These are phyloP conservation scores for Colletotrichum sp. DNA, from an alignment of 2,329 filamentous ascomycete species.

Conservation along the genomic window DNA sequence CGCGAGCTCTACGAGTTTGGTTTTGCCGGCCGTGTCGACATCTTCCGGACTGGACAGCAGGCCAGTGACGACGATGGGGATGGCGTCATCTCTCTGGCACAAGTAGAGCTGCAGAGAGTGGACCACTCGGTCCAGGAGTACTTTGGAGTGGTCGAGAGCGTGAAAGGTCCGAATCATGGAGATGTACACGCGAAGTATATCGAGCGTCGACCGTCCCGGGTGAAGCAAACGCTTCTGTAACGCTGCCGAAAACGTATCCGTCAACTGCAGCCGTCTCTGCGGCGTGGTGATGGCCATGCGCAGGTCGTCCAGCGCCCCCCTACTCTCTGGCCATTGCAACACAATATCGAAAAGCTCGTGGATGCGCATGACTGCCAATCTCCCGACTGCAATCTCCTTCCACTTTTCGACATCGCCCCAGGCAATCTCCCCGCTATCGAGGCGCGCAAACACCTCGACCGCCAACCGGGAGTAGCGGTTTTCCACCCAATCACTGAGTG, in stretches of 20 bases:
- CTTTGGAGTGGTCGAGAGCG: slow-evolving; percentile 76
- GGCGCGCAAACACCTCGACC: slow-evolving; percentile 61
- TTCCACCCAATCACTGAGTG: slow-evolving; percentile 71
- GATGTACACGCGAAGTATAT: slow-evolving; percentile 80
- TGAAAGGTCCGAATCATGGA: slow-evolving; percentile 81
- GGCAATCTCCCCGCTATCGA: slow-evolving; percentile 48
- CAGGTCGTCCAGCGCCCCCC: slow-evolving; percentile 76
- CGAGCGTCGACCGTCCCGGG: slow-evolving; percentile 75
- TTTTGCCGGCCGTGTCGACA: slow-evolving; percentile 42
- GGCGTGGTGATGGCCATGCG: slow-evolving; percentile 72
- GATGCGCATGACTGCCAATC: slow-evolving; percentile 72
- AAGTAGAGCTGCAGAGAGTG: slow-evolving; percentile 77
- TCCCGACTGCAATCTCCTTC: slow-evolving; percentile 72
- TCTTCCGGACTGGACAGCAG: slow-evolving; percentile 68
- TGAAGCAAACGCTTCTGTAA: slow-evolving; percentile 73
- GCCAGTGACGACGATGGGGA: slow-evolving; percentile 77
- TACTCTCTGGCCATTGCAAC: slow-evolving; percentile 74
- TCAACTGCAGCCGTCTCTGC: slow-evolving; percentile 72
- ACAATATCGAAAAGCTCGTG: slow-evolving; percentile 81
- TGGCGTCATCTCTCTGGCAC: slow-evolving; percentile 78
- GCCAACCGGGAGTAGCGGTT: slow-evolving; percentile 69
- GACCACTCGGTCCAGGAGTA: slow-evolving; percentile 76
- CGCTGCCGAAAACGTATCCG: slow-evolving; percentile 69
- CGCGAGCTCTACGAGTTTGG: slow-evolving; percentile 70
- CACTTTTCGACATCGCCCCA: slow-evolving; percentile 69